A percentile compares a stretch with the other conserved stretches of the same genome.
Evolutionary conservation across 768 basidiomycete species (phyloP).

Genomic region (Leccinum uliginosum): DNA sequence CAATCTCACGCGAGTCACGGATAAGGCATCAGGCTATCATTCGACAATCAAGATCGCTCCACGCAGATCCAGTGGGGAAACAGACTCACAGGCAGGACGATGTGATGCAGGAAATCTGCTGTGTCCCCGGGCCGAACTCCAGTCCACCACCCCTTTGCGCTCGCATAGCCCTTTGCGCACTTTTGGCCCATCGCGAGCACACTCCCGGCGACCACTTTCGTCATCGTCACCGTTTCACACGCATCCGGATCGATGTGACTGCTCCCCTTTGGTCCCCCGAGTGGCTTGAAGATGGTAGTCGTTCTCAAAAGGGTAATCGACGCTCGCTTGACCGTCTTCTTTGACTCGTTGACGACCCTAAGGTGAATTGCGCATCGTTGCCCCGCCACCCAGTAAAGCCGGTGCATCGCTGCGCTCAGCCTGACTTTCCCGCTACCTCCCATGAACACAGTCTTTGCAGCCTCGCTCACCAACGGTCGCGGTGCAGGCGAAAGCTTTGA

Average conservation of each 20-base stretch:
- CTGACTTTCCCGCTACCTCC: slow-evolving; percentile 63
- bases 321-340: slow-evolving; percentile 61
- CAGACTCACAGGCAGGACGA: slow-evolving; percentile 68
- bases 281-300: slow-evolving; percentile 59
- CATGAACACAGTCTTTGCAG: slow-evolving; percentile 52
- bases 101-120: slow-evolving; percentile 60
- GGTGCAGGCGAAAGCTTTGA: slow-evolving; percentile 56
- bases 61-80: not conserved
- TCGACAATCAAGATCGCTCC: slow-evolving; percentile 2
- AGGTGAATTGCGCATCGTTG: slow-evolving; percentile 70
- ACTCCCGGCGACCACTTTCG: slow-evolving; percentile 63
- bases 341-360: slow-evolving; percentile 61
- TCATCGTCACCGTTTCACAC: slow-evolving; percentile 56
- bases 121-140: slow-evolving; percentile 65
- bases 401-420: slow-evolving; percentile 63
- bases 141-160: slow-evolving; percentile 87
- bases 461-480: slow-evolving; percentile 54
- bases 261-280: slow-evolving; percentile 29
- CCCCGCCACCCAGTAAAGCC: slow-evolving; percentile 78
- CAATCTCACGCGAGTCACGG: slow-evolving; percentile 62
- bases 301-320: slow-evolving; percentile 62
- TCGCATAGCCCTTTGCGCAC: slow-evolving; percentile 63
- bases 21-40: slow-evolving; percentile 60
- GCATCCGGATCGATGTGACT: slow-evolving; percentile 46
- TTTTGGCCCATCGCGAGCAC: slow-evolving; percentile 62